Percentiles rank a stretch among this genome's conserved stretches.
phyloP scores from a whole-genome alignment of 257 asterid genomes.

The Pogostemon cablin region DNA sequence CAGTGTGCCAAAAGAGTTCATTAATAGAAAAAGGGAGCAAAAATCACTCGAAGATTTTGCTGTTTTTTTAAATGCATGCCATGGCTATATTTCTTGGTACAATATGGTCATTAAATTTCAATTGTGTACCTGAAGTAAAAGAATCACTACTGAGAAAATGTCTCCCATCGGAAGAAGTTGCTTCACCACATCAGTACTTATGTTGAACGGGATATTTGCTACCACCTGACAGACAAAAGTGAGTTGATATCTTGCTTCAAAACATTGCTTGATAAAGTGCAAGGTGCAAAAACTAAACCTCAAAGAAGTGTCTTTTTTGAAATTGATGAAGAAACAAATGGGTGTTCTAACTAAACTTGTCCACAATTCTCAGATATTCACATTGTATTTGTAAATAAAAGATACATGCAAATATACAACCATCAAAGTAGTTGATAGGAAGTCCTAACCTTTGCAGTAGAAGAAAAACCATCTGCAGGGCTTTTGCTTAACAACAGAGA shows the following conservation, averaged over 20 bases:
- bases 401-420: background rate
- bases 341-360: constrained; percentile 3
- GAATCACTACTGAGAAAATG: constrained; percentile 81
- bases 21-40: background rate
- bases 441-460: constrained; percentile 65
- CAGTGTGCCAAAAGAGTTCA: background rate
- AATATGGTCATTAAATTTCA: background rate
- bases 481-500: constrained; percentile 43
- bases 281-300: background rate
- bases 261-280: background rate
- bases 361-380: background rate
- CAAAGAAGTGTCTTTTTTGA: background rate
- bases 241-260: background rate
- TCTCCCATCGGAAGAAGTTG: constrained; percentile 99
- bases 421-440: constrained; percentile 11
- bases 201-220: constrained; percentile 93
- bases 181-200: constrained; percentile 83
- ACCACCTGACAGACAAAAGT: constrained; percentile 64
- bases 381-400: constrained; percentile 6
- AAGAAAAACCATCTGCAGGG: constrained; percentile 37
- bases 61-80: too few species aligned
- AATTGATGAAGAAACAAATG: background rate
- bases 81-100: too few species aligned
- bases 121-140: constrained; percentile 76
- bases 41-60: background rate